Base-by-base conservation (phyloP, 768 basidiomycete genomes). In the Panaeolus cyanescens region DNA sequence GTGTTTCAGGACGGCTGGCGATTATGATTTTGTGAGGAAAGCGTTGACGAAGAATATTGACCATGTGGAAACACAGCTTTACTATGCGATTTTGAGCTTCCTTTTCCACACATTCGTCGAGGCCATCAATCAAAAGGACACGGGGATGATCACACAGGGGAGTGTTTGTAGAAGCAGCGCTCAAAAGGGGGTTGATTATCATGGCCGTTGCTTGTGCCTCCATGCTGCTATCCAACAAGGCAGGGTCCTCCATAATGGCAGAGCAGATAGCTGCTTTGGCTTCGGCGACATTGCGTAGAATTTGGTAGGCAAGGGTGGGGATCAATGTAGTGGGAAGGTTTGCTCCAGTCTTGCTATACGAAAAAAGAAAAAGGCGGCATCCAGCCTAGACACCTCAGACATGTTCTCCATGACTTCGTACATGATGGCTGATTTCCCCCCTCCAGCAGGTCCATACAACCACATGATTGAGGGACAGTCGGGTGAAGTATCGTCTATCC, bases 351-450 rank as follows among this genome's bases (percentile, higher is more conserved):
- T 12, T 34, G 59, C 62, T 12, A 60, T 19, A 13, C 64, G 54
- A 3, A 30, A 40, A 40, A 66, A 68, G 32, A 68, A 68, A 55
- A 65, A 68, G 28, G 50, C 50, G 1, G 60, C 60, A 5, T 60
- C 19, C 1, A 66, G 54, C 12, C 50, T 2, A 0, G 20, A 31
- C n/a, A 55, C 28, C 36, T 37, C 15, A 17, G 56, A 34, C 13
- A 59, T 63, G 17, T 31, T 19, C 34, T 66, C 58, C 2, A 60
- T 60, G 13, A 66, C 36, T 5, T 59, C 53, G 32, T 59, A 57
- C 12, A 60, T 59, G 2, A 66, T 63, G 20, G 67, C 59, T 1
- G 65, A 65, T 50, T 66, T 68, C 5, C 67, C 67, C 2, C 60
- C 39, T 50, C 67, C 65, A 15, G 65, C 65, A 6, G 63, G 61